These are phyloP conservation scores for Nissolia schottii DNA, from an alignment of 306 rosid genomes.

Conservation along the genomic window DNA sequence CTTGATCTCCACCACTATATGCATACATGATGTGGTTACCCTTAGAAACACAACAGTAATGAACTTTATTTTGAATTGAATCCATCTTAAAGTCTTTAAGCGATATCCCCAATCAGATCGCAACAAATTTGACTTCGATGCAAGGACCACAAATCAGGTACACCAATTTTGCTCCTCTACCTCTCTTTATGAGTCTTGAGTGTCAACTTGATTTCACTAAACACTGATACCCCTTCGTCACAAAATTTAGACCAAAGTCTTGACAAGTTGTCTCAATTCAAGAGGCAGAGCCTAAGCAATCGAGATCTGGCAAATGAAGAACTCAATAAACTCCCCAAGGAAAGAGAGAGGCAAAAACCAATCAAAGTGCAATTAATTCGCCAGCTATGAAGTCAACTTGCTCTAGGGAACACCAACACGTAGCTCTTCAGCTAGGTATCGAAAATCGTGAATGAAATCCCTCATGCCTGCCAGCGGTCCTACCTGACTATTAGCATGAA, in stretches of 20 bases:
- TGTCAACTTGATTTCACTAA: constrained; percentile 2
- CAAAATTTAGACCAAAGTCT: constrained; percentile 7
- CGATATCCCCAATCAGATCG: constrained; percentile 9
- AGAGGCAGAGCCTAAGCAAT: constrained; percentile 28
- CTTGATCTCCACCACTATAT: constrained; percentile 50
- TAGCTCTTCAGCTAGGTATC: constrained; percentile 34
- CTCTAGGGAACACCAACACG: constrained; percentile 34
- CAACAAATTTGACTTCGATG: constrained; percentile 22
- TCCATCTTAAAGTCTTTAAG: constrained; percentile 36
- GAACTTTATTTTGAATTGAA: constrained; percentile 53
- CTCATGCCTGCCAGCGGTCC: constrained; percentile 18
- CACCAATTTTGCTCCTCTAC: constrained; percentile 3
- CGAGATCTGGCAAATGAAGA: constrained; percentile 28
- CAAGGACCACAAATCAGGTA: constrained; percentile 2
- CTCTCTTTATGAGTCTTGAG: background rate
- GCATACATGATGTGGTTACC: constrained; percentile 50
- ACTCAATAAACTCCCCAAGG: constrained; percentile 29
- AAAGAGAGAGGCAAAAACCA: constrained; percentile 27
- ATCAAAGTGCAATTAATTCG: constrained; percentile 26
- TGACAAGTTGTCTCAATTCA: constrained; percentile 4
- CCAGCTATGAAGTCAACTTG: constrained; percentile 36
- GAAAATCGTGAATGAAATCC: constrained; percentile 34
- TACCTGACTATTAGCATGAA: constrained; percentile 9
- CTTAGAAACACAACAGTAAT: constrained; percentile 75
- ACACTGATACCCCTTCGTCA: background rate